These are phyloP conservation scores for Lobulomyces angularis DNA, from an alignment of 192 early-diverging fungal genomes.

Conservation along the genomic window DNA sequence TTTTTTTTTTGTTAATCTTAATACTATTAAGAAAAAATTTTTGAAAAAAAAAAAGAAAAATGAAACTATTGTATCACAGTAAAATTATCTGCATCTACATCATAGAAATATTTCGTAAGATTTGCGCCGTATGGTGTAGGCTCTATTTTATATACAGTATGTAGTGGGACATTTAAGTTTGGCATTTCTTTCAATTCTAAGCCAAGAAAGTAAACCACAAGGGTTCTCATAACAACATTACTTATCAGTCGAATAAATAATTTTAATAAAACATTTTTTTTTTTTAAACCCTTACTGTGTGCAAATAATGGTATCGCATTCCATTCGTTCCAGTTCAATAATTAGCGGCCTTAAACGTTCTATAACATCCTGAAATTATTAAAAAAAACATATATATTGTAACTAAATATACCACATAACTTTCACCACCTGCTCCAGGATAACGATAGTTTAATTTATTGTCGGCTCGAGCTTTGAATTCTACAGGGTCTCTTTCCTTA, in stretches of 20 bases:
- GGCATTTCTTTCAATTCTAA: constrained; percentile 70
- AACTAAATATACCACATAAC: constrained; percentile 39
- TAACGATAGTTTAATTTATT: constrained; percentile 92
- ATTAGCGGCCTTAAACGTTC: constrained; percentile 85
- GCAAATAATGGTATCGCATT: constrained; percentile 70
- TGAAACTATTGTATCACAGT: too few relatives aligned
- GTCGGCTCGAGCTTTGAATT: constrained; percentile 61
- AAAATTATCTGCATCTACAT: too few relatives aligned
- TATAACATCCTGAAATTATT: constrained; percentile 63
- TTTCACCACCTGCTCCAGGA: constrained; percentile 92
- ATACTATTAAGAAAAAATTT: too few relatives aligned
- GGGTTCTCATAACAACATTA: constrained; percentile 61
- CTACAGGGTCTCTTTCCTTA: constrained; percentile 60
- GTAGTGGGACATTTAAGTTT: constrained; percentile 64
- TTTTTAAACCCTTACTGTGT: constrained; percentile 87
- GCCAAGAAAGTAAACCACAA: constrained; percentile 83
- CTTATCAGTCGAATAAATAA: too few relatives aligned
- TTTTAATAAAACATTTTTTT: too few relatives aligned
- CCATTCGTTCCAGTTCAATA: constrained; percentile 90
- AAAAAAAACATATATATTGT: neutral
- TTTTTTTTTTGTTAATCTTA: too few relatives aligned
- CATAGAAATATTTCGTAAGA: too few relatives aligned
- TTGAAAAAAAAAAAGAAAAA: too few relatives aligned
- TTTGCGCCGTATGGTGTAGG: constrained; percentile 76
- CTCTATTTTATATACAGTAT: constrained; percentile 64